Conservation (phyloP, 768 basidiomycete genomes). For the Lactarius tabidus region DNA sequence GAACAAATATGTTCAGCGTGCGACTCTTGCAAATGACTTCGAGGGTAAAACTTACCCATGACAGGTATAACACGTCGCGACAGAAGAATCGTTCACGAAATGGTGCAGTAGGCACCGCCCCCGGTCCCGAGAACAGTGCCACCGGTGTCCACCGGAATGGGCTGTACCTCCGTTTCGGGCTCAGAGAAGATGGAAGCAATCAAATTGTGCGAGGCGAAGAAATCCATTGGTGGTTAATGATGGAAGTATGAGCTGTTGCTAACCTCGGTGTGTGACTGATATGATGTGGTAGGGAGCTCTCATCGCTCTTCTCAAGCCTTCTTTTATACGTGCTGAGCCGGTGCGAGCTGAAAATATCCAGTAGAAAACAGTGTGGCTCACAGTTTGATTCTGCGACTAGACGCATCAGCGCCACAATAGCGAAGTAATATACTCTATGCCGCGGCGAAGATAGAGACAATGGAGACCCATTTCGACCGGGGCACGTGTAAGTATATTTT, state of each 20-base stretch:
- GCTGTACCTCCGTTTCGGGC: not conserved
- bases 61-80: not conserved
- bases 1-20: not conserved
- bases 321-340: not conserved
- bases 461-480: too few species aligned
- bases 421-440: too few species aligned
- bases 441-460: too few species aligned
- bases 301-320: not conserved
- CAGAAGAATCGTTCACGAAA: not conserved
- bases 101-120: not conserved
- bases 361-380: not conserved
- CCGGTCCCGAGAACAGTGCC: too few species aligned
- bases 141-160: slow-evolving; percentile 1
- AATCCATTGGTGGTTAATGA: not conserved
- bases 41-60: not conserved
- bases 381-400: too few species aligned
- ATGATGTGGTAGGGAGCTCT: not conserved
- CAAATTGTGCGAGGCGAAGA: not conserved
- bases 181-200: not conserved
- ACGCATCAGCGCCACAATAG: too few species aligned
- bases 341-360: not conserved
- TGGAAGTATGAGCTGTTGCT: not conserved
- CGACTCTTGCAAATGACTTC: not conserved
- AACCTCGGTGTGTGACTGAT: not conserved
- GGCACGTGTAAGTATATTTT: too few species aligned